phyloP scores from a whole-genome alignment of 306 rosid species.

The cucumber (Cucumis sativus) region Cucumber_9930_V3 NC_026661.2:18412001-18412500 shows the following conservation, averaged over 20 bases:
- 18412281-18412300: not conserved
- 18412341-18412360: not conserved
- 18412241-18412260: not conserved
- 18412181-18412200: no score
- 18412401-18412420: not conserved
- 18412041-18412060: not conserved
- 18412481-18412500: constrained; percentile 51
- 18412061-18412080: not conserved
- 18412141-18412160: no score
- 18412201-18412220: no score
- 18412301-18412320: not conserved
- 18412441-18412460: constrained; percentile 85
- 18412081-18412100: not conserved
- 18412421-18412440: constrained; percentile 58
- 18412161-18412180: no score
- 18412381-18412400: not conserved
- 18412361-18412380: not conserved
- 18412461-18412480: constrained; percentile 44
- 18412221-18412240: no score
- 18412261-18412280: not conserved
- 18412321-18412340: not conserved
- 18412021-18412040: not conserved
- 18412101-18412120: not conserved
- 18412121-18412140: not conserved
- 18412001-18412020: constrained; percentile 80